Base-by-base conservation (phyloP, 768 basidiomycete species). In the Filobasidium wieringae region DNA sequence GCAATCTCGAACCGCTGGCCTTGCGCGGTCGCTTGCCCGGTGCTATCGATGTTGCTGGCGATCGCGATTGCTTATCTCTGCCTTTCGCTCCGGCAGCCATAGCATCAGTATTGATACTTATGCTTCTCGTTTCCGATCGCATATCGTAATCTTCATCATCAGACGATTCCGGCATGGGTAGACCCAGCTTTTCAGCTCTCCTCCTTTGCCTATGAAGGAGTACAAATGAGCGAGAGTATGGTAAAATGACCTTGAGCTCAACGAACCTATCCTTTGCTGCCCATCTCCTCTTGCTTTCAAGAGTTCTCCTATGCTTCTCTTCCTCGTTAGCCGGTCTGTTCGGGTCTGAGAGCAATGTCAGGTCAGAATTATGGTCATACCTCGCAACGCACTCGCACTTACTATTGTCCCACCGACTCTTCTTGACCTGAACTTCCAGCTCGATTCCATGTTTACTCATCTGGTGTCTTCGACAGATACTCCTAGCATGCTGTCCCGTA, bases 361-460 rank as follows among this genome's bases (percentile, higher is more conserved):
- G 22, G 56, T 40, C 7, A 31, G 27, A 32, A 41, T 17, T 2
- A n/a, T 29, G 15, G 41, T 55, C 34, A 51, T 33, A 41, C 14
- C 11, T 29, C 17, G 33, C 26, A 41, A 29, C 47, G 30, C 3
- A 4, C 22, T 37, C 34, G 12, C 8, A 69, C 74, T 68, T 51
- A 76, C 76, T 71, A 54, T 66, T 66, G 61, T 77, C 76, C 76
- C 76, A 77, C 45, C 76, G 64, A 29, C 73, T 75, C 55, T 74
- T 60, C 51, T 74, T 68, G 36, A 70, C 68, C 62, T 77, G 76
- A n/a, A 67, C 57, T n/a, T 59, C 62, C 37, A 77, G 50, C 19
- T 73, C 70, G 27, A 77, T 72, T 15, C 68, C 72, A 65, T 77
- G 76, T 60, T 76, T 77, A 60, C 76, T 75, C 66, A 74, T 73